Conservation (phyloP, 176 grass and related monocot species). For the Puccinellia tenuiflora region DNA sequence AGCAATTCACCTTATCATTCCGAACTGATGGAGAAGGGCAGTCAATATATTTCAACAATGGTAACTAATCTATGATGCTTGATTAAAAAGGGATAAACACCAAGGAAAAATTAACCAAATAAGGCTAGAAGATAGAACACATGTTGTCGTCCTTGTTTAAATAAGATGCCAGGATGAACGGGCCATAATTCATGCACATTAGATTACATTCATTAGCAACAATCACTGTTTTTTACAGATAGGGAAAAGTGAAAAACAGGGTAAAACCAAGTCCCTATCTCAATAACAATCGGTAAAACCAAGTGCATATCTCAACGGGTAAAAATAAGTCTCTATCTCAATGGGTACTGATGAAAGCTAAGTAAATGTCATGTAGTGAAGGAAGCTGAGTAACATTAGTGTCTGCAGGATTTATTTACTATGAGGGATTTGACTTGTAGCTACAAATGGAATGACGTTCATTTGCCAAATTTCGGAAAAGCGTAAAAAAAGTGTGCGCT, state of each 20-base stretch:
- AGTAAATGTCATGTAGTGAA: conserved; percentile 1
- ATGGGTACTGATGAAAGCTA: background rate
- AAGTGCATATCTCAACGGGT: background rate
- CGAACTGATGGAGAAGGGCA: background rate
- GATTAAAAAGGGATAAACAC: background rate
- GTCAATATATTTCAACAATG: background rate
- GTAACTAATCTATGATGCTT: background rate
- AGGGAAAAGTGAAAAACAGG: background rate
- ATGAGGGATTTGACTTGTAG: background rate
- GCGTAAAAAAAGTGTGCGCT: too few relatives aligned
- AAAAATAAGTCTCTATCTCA: background rate
- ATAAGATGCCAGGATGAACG: background rate
- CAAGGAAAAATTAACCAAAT: background rate
- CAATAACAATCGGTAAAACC: background rate
- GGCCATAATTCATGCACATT: background rate
- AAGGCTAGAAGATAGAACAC: background rate
- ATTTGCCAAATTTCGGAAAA: too few relatives aligned
- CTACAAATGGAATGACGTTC: background rate
- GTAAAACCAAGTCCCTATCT: background rate
- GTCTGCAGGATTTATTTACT: conserved; percentile 9
- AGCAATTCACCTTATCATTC: background rate
- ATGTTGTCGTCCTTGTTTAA: background rate
- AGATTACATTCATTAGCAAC: background rate
- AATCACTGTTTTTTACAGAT: background rate
- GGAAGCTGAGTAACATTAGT: conserved; percentile 16